phyloP scores from a whole-genome alignment of 2,329 filamentous ascomycete species.

The Colletotrichum agaves region DNA sequence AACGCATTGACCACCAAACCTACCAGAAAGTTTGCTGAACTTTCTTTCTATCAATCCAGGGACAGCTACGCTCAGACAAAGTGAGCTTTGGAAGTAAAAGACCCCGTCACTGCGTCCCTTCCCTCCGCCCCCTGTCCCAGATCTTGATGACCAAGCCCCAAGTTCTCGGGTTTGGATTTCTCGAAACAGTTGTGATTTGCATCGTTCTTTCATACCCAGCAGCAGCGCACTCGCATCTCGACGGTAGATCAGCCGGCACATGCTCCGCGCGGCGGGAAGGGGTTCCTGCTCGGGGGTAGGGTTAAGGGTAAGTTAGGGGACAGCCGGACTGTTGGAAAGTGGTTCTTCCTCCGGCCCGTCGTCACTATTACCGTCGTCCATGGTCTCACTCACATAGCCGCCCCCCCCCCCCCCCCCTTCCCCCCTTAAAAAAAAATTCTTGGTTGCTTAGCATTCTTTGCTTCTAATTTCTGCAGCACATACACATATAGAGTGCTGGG shows the following conservation, averaged over 20 bases:
- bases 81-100: too few species aligned
- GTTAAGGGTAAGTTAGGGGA: too few species aligned
- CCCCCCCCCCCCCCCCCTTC: too few species aligned
- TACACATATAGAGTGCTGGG: not conserved
- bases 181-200: conserved; percentile 17
- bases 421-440: too few species aligned
- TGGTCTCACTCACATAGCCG: not conserved
- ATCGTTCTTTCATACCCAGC: conserved; percentile 22
- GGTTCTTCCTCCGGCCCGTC: not conserved
- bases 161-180: conserved; percentile 26
- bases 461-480: conserved; percentile 4
- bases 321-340: not conserved
- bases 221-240: not conserved
- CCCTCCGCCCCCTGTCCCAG: conserved; percentile 21
- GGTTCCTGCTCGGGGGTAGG: not conserved
- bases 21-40: conserved; percentile 16
- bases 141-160: conserved; percentile 24
- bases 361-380: conserved; percentile 20
- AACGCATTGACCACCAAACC: conserved; percentile 18
- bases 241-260: conserved; percentile 12
- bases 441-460: not conserved
- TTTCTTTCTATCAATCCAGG: not conserved
- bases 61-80: not conserved
- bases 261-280: conserved; percentile 3
- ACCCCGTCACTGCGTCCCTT: not conserved